Evolutionary conservation across 768 basidiomycete genomes (phyloP), one percentile per base, ranked within the genome.

Genomic region (Agrocybe pediades): DNA sequence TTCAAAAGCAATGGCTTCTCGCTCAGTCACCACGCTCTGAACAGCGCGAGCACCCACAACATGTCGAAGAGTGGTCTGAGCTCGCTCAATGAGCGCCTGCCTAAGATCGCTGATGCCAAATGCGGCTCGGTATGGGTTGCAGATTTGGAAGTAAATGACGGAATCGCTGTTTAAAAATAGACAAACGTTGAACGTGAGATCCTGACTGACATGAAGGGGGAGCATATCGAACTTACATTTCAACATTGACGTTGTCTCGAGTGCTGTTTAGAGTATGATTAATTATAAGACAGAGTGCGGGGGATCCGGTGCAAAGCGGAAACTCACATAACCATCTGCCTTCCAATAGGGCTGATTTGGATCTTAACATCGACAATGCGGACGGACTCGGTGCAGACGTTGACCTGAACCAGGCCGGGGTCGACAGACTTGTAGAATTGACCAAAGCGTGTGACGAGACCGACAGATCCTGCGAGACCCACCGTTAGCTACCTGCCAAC

Each of bases 351-450:
- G 60, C 85, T 89, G 62, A 98, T 94, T 70, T 96, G 95, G 59
- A 98, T 96, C 71, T 95, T 96, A 71, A 98, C 95, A 66, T 97
- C 92, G 59, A 98, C 92, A 44, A 89, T 69, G 53, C 86, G 84
- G 41, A 98, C 80, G 1, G 81, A 80, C 69, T 98, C 96, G 15
- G 93, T 91, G 80, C 95, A 96, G 56, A 96, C 90, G 68, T 98
- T 97, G 70, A 97, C 87, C 62, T 93, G 84, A 47, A 89, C 90
- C 27, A 97, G 80, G 53, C 95, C 95, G 1, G 92, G 95, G 66
- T 96, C 93, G 62, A 95, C 93, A 7, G 92, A 87, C 72, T 90
- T 93, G 84, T 96, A 96, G 80, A 98, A 96, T 66, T 96, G 84
- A 45, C 95, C 95, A 64, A 98, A 98, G 54, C 94, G 87, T 29